Base-by-base conservation (phyloP, 1,284 basidiomycete species). In the Leccinum subspadiceum region DNA sequence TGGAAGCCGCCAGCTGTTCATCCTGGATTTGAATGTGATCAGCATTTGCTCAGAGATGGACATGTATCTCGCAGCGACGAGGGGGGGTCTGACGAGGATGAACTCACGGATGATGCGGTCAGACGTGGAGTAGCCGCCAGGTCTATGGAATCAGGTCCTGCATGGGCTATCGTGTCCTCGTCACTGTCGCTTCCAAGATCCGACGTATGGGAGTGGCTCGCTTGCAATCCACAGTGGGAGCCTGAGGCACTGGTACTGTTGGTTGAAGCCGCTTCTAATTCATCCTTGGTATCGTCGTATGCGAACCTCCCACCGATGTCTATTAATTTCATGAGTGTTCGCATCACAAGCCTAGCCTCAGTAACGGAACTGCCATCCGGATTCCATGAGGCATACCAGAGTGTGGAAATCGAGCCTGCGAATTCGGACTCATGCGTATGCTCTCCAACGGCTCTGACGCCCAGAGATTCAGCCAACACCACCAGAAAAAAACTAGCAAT, bases 81-180 rank as follows among this genome's bases (percentile, higher is more conserved):
- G 4, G 5, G 7, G 41, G 17, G 44, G 20, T 46, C 48, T 26
- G 37, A 31, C 9, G 33, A n/a, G 4, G 44, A 29, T 29, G 22
- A 33, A 68, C 67, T 70, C 54, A 70, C 65, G 20, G 63, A 50
- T 54, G 57, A 15, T 57, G 57, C 24, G 10, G 12, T 46, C 17
- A 46, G 44, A 46, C 12, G 44, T 2, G 29, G 10, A 4, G 53
- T 20, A 12, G 37, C 44, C 2, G 10, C 17, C 12, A 46, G 44
- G 44, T 22, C 44, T 22, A 46, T 3, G 2, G 20, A 46, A 17
- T 53, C 44, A 1, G 58, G 37, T 6, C 29, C 10, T 10, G 29
- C 44, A 15, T 31, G 35, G 35, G 6, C 20, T 9, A 53, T 13
- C 20, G 51, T 55, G 35, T 61, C 66, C n/a, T 62, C 66, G 2